These are phyloP conservation scores for Jacaranda mimosifolia DNA, from an alignment of 257 asterid genomes.

Conservation along the genomic window DNA sequence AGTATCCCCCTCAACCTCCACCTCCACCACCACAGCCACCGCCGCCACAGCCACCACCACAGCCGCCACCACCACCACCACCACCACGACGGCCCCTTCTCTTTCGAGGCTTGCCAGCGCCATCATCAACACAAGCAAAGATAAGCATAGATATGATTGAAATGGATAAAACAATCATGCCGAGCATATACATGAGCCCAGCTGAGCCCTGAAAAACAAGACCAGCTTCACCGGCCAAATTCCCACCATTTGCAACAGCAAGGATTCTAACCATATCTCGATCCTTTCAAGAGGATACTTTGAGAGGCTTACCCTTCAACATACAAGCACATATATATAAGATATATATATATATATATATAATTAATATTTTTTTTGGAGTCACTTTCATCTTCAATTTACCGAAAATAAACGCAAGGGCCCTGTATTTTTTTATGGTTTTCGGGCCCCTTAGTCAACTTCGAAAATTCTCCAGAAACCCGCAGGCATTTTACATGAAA, in stretches of 20 bases:
- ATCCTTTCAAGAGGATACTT: neutral
- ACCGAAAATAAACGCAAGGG: neutral
- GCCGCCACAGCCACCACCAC: neutral
- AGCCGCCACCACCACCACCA: conserved; percentile 1
- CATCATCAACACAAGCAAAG: conserved; percentile 38
- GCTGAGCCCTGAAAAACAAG: neutral
- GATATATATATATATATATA: neutral
- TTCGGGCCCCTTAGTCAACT: neutral
- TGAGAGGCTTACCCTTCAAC: conserved; percentile 1
- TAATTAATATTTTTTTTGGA: neutral
- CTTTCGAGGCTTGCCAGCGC: conserved; percentile 23
- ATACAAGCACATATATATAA: neutral
- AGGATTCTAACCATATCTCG: conserved; percentile 15
- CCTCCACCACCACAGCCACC: neutral
- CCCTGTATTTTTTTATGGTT: neutral
- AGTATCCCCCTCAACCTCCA: conserved; percentile 12
- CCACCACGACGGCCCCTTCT: conserved; percentile 26
- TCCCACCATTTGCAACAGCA: neutral
- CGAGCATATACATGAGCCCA: neutral
- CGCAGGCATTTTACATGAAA: neutral
- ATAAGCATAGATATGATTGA: conserved; percentile 34
- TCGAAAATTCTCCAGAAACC: neutral
- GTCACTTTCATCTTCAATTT: neutral
- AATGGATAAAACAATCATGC: conserved; percentile 24
- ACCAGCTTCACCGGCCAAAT: neutral